Evolutionary conservation across 306 rosid genomes (phyloP).

Genomic region (Vachellia pachyceras): DNA sequence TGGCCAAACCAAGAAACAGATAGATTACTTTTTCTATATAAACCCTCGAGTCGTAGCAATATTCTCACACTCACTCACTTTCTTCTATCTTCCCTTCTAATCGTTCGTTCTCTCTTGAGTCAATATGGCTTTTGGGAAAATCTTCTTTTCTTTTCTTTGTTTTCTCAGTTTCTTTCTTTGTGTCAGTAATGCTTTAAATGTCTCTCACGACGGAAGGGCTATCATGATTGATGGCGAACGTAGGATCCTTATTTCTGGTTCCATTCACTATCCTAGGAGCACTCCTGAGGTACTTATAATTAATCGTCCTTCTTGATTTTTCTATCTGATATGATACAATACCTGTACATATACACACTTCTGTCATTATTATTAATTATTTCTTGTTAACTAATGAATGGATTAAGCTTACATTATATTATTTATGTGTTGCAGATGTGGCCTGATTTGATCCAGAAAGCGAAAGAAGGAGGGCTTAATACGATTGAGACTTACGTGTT

Average conservation of each 20-base stretch:
- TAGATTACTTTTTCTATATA: too few species aligned
- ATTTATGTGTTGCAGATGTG: constrained; percentile 72
- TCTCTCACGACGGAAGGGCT: neutral
- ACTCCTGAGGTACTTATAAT: constrained; percentile 49
- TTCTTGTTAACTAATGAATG: neutral
- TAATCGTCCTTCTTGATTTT: neutral
- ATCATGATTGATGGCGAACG: constrained; percentile 39
- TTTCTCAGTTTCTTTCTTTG: neutral
- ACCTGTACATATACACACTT: too few species aligned
- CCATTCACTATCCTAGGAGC: constrained; percentile 70
- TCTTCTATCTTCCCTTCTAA: neutral
- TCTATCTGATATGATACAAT: too few species aligned
- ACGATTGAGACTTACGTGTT: constrained; percentile 64
- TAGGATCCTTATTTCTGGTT: constrained; percentile 46
- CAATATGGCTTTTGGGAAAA: neutral
- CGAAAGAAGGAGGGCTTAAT: constrained; percentile 63
- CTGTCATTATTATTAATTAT: neutral
- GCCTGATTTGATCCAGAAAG: constrained; percentile 58
- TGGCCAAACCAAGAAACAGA: too few species aligned
- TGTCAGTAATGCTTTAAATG: neutral
- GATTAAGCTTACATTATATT: too few species aligned
- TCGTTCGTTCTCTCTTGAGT: neutral
- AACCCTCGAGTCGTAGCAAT: too few species aligned
- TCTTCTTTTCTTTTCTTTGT: neutral
- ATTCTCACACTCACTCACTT: too few species aligned